Evolutionary conservation across 2,329 filamentous ascomycete genomes (phyloP).

Genomic region (Fusarium fujikuroi): DNA sequence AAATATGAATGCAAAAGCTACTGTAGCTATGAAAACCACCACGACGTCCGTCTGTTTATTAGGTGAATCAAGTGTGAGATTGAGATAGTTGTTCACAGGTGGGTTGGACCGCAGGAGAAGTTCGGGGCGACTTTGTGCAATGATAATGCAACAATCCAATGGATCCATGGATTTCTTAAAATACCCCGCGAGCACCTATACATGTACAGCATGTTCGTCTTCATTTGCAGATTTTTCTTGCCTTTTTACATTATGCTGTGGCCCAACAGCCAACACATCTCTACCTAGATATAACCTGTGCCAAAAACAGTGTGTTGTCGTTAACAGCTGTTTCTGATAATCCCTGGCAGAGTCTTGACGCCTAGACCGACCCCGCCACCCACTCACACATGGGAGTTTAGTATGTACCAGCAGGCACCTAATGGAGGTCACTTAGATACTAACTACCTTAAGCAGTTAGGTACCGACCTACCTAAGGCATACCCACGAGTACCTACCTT

Average conservation of each 20-base stretch:
- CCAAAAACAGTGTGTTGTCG: conserved; percentile 14
- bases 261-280: conserved; percentile 14
- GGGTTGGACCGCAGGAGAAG: neutral
- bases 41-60: neutral
- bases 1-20: conserved; percentile 1
- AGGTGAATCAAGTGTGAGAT: conserved; percentile 10
- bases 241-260: neutral
- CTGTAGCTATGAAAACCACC: neutral
- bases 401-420: neutral
- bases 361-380: conserved; percentile 38
- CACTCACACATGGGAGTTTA: conserved; percentile 8
- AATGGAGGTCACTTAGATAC: neutral
- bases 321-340: conserved; percentile 23
- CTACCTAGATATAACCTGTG: neutral
- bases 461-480: no score
- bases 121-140: neutral
- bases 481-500: no score
- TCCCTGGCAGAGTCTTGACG: conserved; percentile 14
- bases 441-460: no score
- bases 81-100: conserved; percentile 3
- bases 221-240: neutral
- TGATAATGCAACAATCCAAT: neutral
- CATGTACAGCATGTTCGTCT: neutral
- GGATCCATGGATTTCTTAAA: conserved; percentile 1
- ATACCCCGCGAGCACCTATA: neutral